Evolutionary conservation across 371 early-diverging fungal genomes (phyloP).

Genomic region (Thermomucor indicae-seudaticae): DNA sequence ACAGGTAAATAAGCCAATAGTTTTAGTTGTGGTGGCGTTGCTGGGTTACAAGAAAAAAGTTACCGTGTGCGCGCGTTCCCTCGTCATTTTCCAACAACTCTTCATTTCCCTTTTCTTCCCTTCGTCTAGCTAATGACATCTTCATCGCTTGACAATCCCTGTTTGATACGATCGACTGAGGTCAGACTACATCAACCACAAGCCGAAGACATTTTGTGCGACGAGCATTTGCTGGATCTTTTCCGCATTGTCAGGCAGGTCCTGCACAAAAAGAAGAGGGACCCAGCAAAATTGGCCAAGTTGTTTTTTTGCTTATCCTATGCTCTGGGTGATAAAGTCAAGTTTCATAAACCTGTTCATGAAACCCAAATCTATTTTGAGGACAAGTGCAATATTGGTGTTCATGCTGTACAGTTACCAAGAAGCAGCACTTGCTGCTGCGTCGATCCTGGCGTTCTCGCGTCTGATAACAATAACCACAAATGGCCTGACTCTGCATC

Average conservation of each 20-base stretch:
- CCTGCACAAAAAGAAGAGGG: slow-evolving; percentile 29
- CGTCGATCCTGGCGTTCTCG: neutral
- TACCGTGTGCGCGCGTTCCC: too few species aligned
- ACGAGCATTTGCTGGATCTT: slow-evolving; percentile 40
- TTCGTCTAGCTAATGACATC: too few species aligned
- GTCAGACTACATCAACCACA: slow-evolving; percentile 22
- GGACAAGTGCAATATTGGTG: slow-evolving; percentile 8
- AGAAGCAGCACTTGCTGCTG: neutral
- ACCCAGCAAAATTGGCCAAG: slow-evolving; percentile 35
- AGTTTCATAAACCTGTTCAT: slow-evolving; percentile 32
- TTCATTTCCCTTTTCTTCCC: too few species aligned
- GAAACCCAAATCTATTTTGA: slow-evolving; percentile 28
- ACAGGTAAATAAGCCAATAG: too few species aligned
- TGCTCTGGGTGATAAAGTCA: slow-evolving; percentile 37
- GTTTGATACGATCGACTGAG: too few species aligned
- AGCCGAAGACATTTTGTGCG: slow-evolving; percentile 46
- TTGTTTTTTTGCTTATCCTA: slow-evolving; percentile 42
- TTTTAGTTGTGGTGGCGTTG: too few species aligned
- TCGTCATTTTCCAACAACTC: too few species aligned
- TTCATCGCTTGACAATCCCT: too few species aligned
- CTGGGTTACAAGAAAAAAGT: too few species aligned
- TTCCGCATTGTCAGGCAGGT: slow-evolving; percentile 43
- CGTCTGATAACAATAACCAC: neutral
- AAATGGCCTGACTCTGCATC: neutral
- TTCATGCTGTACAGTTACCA: slow-evolving; percentile 11